phyloP scores from a whole-genome alignment of 352 stramenopile species.

The Hyaloperonospora brassicae region DNA sequence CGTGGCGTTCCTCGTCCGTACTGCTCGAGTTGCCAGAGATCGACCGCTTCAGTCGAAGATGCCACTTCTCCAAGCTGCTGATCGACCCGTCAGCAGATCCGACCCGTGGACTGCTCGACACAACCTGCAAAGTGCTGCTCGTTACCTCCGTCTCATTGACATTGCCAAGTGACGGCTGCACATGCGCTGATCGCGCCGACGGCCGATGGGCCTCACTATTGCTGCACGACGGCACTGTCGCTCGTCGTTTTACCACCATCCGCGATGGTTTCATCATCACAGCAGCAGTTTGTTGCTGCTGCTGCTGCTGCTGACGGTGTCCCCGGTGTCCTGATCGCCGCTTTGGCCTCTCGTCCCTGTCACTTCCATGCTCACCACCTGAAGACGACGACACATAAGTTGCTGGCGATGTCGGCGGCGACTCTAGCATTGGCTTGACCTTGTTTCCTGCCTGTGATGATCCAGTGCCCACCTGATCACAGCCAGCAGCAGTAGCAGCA shows the following conservation, averaged over 20 bases:
- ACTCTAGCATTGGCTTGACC: not conserved
- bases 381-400: constrained; percentile 40
- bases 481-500: too few species aligned
- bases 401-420: constrained; percentile 20
- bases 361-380: constrained; percentile 30
- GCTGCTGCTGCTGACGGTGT: constrained; percentile 7
- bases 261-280: constrained; percentile 35
- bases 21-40: constrained; percentile 24
- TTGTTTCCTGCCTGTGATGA: not conserved
- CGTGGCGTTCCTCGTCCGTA: constrained; percentile 23
- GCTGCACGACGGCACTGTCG: constrained; percentile 22
- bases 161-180: constrained; percentile 18
- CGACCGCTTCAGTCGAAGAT: constrained; percentile 19
- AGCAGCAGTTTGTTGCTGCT: not conserved
- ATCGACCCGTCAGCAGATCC: constrained; percentile 4
- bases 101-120: constrained; percentile 9
- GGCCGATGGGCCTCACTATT: constrained; percentile 12
- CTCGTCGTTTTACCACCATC: constrained; percentile 45
- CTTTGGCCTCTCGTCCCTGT: constrained; percentile 31
- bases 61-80: constrained; percentile 26
- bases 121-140: constrained; percentile 5
- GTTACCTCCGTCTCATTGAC: constrained; percentile 7
- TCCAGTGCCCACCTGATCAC: not conserved
- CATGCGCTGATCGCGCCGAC: constrained; percentile 6
- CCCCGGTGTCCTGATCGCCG: constrained; percentile 13